phyloP scores from a whole-genome alignment of 768 basidiomycete species.

The Hericium alpestre region DNA sequence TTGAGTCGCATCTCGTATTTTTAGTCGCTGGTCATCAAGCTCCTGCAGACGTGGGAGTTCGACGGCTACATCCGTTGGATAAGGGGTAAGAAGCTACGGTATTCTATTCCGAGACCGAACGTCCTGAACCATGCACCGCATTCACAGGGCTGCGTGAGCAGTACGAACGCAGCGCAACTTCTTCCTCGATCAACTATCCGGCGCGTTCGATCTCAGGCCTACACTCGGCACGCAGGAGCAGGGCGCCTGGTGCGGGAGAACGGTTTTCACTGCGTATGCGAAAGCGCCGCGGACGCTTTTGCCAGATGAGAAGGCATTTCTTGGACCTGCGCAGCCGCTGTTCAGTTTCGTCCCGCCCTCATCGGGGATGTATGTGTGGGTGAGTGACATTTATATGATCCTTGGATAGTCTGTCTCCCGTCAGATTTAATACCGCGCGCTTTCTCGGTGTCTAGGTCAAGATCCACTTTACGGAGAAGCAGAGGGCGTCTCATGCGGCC shows the following conservation, averaged over 20 bases:
- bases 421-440: too few species aligned
- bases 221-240: conserved; percentile 16
- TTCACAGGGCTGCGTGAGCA: conserved; percentile 37
- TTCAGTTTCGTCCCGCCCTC: conserved; percentile 68
- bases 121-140: neutral
- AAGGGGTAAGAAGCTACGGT: conserved; percentile 7
- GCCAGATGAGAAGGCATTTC: conserved; percentile 31
- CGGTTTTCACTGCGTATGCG: conserved; percentile 35
- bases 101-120: neutral
- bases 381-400: conserved; percentile 18
- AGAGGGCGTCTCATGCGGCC: too few species aligned
- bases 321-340: conserved; percentile 19
- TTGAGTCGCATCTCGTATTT: neutral
- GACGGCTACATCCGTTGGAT: conserved; percentile 74
- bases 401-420: too few species aligned
- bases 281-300: conserved; percentile 11
- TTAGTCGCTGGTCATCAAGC: conserved; percentile 44
- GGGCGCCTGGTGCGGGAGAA: conserved; percentile 25
- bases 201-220: conserved; percentile 51
- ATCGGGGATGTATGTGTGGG: conserved; percentile 77
- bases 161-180: conserved; percentile 49
- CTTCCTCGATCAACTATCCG: conserved; percentile 51
- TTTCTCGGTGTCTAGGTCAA: conserved; percentile 46
- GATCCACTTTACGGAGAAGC: conserved; percentile 30
- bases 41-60: conserved; percentile 56